Evolutionary conservation across 805 yeast genomes (phyloP).

Genomic region (Yarrowia sp.): DNA sequence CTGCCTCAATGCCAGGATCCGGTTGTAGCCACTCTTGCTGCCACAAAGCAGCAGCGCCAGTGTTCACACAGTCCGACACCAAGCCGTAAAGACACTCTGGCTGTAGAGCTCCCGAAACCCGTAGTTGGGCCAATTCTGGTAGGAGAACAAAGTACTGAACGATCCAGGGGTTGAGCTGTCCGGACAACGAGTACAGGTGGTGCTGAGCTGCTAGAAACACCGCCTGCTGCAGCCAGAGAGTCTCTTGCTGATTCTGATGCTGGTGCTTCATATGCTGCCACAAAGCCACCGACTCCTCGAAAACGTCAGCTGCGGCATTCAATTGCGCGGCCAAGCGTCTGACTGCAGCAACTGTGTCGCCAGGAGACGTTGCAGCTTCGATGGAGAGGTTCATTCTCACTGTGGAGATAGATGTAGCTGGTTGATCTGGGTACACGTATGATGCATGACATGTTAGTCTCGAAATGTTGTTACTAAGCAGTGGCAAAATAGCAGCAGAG

Average conservation of each 20-base stretch:
- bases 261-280: constrained; percentile 12
- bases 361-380: constrained; percentile 6
- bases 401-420: neutral
- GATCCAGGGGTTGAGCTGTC: constrained; percentile 1
- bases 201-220: constrained; percentile 7
- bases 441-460: neutral
- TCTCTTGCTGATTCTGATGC: neutral
- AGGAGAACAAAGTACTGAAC: constrained; percentile 2
- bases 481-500: neutral
- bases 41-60: neutral
- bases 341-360: constrained; percentile 1
- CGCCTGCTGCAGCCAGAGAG: neutral
- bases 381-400: constrained; percentile 19
- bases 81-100: neutral
- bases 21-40: neutral
- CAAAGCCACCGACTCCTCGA: constrained; percentile 14
- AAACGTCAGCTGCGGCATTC: constrained; percentile 2
- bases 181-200: constrained; percentile 11
- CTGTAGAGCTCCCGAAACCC: neutral
- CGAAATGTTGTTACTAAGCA: constrained; percentile 6
- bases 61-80: constrained; percentile 8
- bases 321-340: constrained; percentile 6
- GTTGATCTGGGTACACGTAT: constrained; percentile 5
- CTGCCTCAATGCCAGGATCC: neutral
- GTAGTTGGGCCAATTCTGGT: neutral